Percentiles rank a stretch among this genome's conserved stretches.
These are phyloP conservation scores for Ustilago esculenta DNA, from an alignment of 1,284 basidiomycete genomes.

Conservation along the genomic window DNA sequence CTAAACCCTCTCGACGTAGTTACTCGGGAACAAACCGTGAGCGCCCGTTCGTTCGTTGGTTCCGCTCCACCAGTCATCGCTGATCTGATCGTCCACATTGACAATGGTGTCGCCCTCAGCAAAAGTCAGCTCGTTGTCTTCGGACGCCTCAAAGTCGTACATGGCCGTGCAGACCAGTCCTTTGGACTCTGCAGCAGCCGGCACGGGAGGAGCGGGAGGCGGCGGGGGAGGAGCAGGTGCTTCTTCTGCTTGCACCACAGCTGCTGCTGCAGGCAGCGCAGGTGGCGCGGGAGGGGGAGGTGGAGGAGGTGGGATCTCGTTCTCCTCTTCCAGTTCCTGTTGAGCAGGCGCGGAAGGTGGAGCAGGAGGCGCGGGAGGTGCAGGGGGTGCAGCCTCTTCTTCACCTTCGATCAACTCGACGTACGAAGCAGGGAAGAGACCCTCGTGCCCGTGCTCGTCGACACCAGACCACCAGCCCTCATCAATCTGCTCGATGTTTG, in stretches of 20 bases:
- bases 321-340: constrained; percentile 21
- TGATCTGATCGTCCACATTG: constrained; percentile 62
- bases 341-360: constrained; percentile 23
- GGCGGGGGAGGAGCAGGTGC: constrained; percentile 24
- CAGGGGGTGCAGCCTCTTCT: constrained; percentile 30
- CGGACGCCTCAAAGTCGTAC: constrained; percentile 66
- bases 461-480: constrained; percentile 66
- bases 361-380: constrained; percentile 40
- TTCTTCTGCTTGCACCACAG: constrained; percentile 5
- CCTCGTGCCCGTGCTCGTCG: constrained; percentile 54
- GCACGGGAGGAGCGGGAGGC: constrained; percentile 8
- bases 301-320: constrained; percentile 69
- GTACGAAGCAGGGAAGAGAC: constrained; percentile 65
- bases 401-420: constrained; percentile 57
- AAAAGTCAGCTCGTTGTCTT: constrained; percentile 64
- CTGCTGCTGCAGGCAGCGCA: constrained; percentile 29
- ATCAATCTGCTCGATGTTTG: constrained; percentile 60
- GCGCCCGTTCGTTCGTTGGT: constrained; percentile 56
- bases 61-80: constrained; percentile 66
- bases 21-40: constrained; percentile 72
- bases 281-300: constrained; percentile 54
- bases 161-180: constrained; percentile 55
- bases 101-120: constrained; percentile 62
- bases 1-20: constrained; percentile 53
- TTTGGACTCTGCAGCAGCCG: neutral